Percentiles rank a stretch among this genome's conserved stretches.
phyloP scores from a whole-genome alignment of 2,329 filamentous ascomycete species.

The Sclerotinia subarctica region DNA sequence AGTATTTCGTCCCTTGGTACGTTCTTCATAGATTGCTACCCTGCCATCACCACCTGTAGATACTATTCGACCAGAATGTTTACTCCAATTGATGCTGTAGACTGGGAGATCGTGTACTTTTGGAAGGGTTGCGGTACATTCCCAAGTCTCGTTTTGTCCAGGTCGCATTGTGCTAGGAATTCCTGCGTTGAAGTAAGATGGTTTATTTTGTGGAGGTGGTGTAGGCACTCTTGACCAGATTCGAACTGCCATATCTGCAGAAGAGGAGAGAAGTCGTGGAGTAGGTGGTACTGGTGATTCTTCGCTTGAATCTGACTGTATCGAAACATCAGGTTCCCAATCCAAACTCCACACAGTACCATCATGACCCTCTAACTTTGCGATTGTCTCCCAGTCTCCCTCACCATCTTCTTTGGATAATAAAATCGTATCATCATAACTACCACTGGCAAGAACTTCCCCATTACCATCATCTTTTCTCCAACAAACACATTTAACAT shows the following conservation, averaged over 20 bases:
- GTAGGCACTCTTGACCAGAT: slow-evolving; percentile 64
- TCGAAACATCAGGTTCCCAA: slow-evolving; percentile 52
- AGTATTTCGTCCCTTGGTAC: slow-evolving; percentile 31
- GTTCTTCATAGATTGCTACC: slow-evolving; percentile 75
- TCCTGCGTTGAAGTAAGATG: slow-evolving; percentile 45
- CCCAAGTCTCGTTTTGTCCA: slow-evolving; percentile 74
- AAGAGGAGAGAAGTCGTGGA: slow-evolving; percentile 70
- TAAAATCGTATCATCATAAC: slow-evolving; percentile 88
- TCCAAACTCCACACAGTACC: slow-evolving; percentile 90
- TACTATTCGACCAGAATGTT: slow-evolving; percentile 71
- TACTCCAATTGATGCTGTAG: slow-evolving; percentile 84
- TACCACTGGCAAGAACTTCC: slow-evolving; percentile 81
- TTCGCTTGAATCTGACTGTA: slow-evolving; percentile 32
- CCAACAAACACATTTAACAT: slow-evolving; percentile 94
- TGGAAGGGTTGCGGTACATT: slow-evolving; percentile 72
- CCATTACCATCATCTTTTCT: slow-evolving; percentile 65
- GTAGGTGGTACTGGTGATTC: slow-evolving; percentile 46
- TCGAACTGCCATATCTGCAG: slow-evolving; percentile 75
- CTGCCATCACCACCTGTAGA: slow-evolving; percentile 85
- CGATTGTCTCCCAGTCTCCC: slow-evolving; percentile 86
- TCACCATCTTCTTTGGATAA: slow-evolving; percentile 84
- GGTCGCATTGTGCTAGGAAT: slow-evolving; percentile 90
- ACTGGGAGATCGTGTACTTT: slow-evolving; percentile 73
- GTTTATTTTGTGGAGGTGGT: slow-evolving; percentile 33
- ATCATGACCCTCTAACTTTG: slow-evolving; percentile 72